Percentiles rank a stretch among this genome's conserved stretches.
phyloP scores from a whole-genome alignment of 1,284 basidiomycete genomes.

The Schizopora paradoxa region DNA sequence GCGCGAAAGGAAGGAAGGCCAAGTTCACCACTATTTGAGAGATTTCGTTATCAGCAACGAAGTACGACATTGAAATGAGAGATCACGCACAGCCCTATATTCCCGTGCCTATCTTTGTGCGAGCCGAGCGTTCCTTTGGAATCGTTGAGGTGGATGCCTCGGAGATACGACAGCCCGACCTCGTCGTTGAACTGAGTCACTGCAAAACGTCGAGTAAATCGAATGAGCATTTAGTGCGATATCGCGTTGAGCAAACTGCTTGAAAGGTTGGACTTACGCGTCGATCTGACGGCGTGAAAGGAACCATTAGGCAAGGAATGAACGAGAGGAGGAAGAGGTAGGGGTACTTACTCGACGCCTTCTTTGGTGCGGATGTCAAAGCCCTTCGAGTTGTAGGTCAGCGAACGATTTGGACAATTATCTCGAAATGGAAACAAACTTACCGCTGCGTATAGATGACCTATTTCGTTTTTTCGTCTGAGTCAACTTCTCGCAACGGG shows the following conservation, averaged over 20 bases:
- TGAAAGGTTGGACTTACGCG: background rate
- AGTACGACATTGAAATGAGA: slow-evolving; percentile 3
- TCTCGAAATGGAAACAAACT: slow-evolving; percentile 19
- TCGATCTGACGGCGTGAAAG: background rate
- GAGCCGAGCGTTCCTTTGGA: slow-evolving; percentile 62
- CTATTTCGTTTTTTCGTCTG: too few species aligned
- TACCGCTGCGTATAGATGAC: slow-evolving; percentile 79
- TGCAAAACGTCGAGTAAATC: slow-evolving; percentile 19
- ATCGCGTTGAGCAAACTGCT: background rate
- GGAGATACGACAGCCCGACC: slow-evolving; percentile 69
- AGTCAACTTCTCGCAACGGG: slow-evolving; percentile 9
- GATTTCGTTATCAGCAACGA: background rate
- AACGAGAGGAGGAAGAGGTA: slow-evolving; percentile 6
- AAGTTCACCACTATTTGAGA: slow-evolving; percentile 52
- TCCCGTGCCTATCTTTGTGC: slow-evolving; percentile 77
- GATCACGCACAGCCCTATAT: slow-evolving; percentile 66
- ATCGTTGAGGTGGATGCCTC: slow-evolving; percentile 84
- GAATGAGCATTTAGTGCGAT: background rate
- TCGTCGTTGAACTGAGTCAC: slow-evolving; percentile 60
- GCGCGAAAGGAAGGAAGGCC: slow-evolving; percentile 61
- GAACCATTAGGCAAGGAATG: background rate
- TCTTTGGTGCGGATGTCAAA: slow-evolving; percentile 73
- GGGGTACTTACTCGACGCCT: slow-evolving; percentile 53
- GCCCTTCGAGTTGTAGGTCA: slow-evolving; percentile 39
- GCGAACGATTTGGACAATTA: background rate